Evolutionary conservation across 768 basidiomycete genomes (phyloP), one percentile per base, ranked within the genome.

Genomic region (Pisolithus albus): DNA sequence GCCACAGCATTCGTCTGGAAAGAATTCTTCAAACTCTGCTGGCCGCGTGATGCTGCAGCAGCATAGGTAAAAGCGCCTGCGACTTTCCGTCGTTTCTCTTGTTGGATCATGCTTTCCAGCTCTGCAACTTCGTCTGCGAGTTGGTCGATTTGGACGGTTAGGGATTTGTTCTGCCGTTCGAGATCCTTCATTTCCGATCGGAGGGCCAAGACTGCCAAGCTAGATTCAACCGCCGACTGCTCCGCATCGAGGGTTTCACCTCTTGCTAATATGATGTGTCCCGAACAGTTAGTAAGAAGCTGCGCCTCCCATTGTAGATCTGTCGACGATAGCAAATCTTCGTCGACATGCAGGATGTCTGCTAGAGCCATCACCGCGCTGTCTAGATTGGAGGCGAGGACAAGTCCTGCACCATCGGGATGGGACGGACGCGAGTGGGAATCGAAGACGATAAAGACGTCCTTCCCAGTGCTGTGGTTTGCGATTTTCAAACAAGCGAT

Each of bases 231-330:
- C 13, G 81, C 54, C 3, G 72, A 59, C 26, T 68, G 59, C n/a
- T 67, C 66, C 23, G 62, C 39, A 15, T 64, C 63, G 16, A 49
- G 24, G 38, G 54, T 52, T 37, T 47, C 49, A 21, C 60, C 54
- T 18, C 60, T 68, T 1, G 77, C 69, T 11, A 75, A 61, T 55
- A 82, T 76, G 46, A 81, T 64, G 51, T 86, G 78, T 0, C 78
- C 82, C 0, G 81, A 83, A 56, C 74, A 84, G 47, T 83, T 74
- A 3, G 72, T 66, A 21, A 87, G 72, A 3, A 85, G 74, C 52
- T 84, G 81, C 0, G 81, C 78, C 56, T 87, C 79, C 83, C 84
- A 87, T 55, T 78, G 77, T 39, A 82, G 61, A 10, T 66, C 65
- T 15, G 66, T 56, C 47, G 79, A 73, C 18, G 63, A 58, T 13